A percentile compares a stretch with the other conserved stretches of the same genome.
Conservation (phyloP, 805 yeast genomes). For the Peterozyma xylosa region DNA sequence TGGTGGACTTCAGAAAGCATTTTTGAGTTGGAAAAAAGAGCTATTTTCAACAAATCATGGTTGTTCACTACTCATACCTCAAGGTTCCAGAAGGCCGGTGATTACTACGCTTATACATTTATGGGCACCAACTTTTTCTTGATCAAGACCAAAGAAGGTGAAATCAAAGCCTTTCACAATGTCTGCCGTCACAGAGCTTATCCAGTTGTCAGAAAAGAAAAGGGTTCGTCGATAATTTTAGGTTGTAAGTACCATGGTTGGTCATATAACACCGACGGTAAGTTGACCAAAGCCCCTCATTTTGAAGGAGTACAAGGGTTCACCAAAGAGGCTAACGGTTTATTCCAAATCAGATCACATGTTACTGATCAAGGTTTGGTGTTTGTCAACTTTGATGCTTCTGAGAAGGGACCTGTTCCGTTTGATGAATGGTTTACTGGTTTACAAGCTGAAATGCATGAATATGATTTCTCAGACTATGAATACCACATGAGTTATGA, state of each 20-base stretch:
- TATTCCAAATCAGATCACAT: constrained; percentile 47
- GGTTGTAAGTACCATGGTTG: constrained; percentile 63
- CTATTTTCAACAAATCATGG: constrained; percentile 53
- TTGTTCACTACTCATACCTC: constrained; percentile 41
- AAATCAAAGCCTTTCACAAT: constrained; percentile 54
- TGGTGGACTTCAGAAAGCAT: constrained; percentile 60
- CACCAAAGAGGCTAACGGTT: constrained; percentile 44
- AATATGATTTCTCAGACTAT: constrained; percentile 52
- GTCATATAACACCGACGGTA: constrained; percentile 58
- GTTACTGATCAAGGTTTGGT: constrained; percentile 49
- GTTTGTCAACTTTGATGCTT: constrained; percentile 45
- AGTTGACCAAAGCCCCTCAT: constrained; percentile 53
- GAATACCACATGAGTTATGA: constrained; percentile 61
- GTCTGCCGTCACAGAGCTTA: constrained; percentile 61
- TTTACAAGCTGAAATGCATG: constrained; percentile 42
- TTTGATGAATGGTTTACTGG: constrained; percentile 49
- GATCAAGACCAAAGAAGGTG: constrained; percentile 44
- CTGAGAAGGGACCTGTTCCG: constrained; percentile 32
- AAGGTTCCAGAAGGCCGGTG: constrained; percentile 52
- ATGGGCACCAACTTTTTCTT: constrained; percentile 49
- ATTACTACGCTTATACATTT: constrained; percentile 41
- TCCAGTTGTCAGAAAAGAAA: constrained; percentile 51
- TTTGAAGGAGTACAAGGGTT: constrained; percentile 54
- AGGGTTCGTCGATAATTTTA: constrained; percentile 48
- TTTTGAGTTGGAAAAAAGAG: constrained; percentile 50